Conservation (phyloP, 257 asterid species). For the Gardenia jasminoides region DNA sequence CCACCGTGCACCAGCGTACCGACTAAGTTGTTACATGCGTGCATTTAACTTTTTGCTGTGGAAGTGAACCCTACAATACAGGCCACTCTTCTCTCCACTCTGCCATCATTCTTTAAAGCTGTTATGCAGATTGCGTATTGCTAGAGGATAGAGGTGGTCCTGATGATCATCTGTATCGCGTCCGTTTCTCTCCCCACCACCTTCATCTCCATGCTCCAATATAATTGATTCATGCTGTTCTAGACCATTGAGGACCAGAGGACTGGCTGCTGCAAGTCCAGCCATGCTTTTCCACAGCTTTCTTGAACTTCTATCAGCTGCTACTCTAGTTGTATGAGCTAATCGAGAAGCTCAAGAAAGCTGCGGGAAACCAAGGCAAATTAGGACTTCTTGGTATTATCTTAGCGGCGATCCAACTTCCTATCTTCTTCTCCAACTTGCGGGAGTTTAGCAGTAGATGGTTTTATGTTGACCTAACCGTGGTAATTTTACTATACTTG, state of each 20-base stretch:
- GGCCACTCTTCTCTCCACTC: conserved; percentile 18
- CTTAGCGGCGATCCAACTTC: too few relatives aligned
- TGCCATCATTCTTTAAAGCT: conserved; percentile 28
- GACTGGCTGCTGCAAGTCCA: conserved; percentile 31
- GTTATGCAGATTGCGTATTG: conserved; percentile 22
- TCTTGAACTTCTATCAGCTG: conserved; percentile 66
- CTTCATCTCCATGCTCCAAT: neutral
- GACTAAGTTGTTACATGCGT: neutral
- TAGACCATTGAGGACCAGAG: neutral
- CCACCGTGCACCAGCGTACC: neutral
- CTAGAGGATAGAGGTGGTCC: conserved; percentile 20
- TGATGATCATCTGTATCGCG: neutral
- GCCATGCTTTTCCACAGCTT: conserved; percentile 94
- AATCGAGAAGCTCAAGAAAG: conserved; percentile 31
- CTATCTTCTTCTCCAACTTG: neutral
- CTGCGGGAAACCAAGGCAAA: conserved; percentile 27
- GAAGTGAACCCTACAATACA: conserved; percentile 14
- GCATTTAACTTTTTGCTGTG: conserved; percentile 1
- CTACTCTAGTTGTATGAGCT: neutral
- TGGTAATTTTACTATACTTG: too few relatives aligned
- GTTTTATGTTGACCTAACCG: too few relatives aligned
- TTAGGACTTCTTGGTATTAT: neutral
- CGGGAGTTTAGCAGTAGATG: neutral
- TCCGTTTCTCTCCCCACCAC: neutral
- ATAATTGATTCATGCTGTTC: neutral